Evolutionary conservation across 2,329 filamentous ascomycete genomes (phyloP).

Genomic region (Colletotrichum navitas): DNA sequence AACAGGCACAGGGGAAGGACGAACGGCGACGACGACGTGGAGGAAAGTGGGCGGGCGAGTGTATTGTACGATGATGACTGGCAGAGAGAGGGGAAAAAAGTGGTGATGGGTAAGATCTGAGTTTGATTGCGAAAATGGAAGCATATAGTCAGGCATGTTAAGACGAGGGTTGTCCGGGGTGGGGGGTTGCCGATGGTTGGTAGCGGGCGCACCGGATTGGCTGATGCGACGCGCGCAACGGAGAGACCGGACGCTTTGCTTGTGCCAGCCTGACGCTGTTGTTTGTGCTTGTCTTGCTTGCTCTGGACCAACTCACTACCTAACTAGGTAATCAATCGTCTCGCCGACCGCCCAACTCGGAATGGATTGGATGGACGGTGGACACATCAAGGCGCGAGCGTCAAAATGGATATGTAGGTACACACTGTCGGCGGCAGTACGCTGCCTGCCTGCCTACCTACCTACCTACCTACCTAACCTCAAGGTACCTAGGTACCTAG

Average conservation of each 20-base stretch:
- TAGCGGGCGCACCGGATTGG: slow-evolving; percentile 32
- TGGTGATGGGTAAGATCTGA: slow-evolving; percentile 16
- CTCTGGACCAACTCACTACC: background rate
- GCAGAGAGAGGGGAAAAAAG: background rate
- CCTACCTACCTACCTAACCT: no score
- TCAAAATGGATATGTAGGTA: slow-evolving; percentile 2
- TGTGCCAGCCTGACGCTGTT: slow-evolving; percentile 6
- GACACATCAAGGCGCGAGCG: slow-evolving; percentile 2
- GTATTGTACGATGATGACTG: slow-evolving; percentile 20
- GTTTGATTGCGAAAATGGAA: slow-evolving; percentile 25
- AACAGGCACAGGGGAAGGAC: slow-evolving; percentile 37
- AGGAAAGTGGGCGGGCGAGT: slow-evolving; percentile 9
- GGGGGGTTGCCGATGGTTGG: slow-evolving; percentile 15
- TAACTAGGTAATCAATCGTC: background rate
- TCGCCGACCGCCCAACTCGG: background rate
- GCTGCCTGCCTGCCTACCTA: no score
- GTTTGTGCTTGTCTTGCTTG: background rate
- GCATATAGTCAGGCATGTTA: slow-evolving; percentile 31
- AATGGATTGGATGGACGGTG: background rate
- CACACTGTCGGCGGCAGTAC: background rate
- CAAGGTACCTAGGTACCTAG: no score
- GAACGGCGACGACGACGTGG: background rate
- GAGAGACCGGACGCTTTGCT: slow-evolving; percentile 10
- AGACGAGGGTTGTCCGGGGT: slow-evolving; percentile 36
- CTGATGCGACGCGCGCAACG: background rate